Evolutionary conservation across 2,329 filamentous ascomycete genomes (phyloP).

Genomic region (Aspergillus ustus): DNA sequence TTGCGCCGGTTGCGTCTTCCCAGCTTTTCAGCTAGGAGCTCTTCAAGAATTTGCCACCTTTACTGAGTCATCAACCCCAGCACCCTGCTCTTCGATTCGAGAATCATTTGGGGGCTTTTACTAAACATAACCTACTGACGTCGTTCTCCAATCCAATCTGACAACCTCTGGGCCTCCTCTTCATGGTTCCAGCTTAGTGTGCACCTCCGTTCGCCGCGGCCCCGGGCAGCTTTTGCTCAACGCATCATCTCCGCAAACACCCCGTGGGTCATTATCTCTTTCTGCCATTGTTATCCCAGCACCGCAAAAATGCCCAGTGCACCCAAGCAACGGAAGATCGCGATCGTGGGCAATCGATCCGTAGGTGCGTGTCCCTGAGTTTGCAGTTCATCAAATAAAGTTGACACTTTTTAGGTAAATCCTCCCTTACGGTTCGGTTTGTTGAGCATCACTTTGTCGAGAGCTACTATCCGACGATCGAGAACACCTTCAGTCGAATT

Average conservation of each 20-base stretch:
- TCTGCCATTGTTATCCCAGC: slow-evolving; percentile 4
- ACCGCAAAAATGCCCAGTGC: slow-evolving; percentile 64
- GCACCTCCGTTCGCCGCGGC: not conserved
- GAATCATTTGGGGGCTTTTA: not conserved
- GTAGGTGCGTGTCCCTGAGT: slow-evolving; percentile 65
- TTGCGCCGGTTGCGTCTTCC: slow-evolving; percentile 17
- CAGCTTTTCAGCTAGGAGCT: not conserved
- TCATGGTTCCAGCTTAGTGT: not conserved
- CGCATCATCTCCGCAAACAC: slow-evolving; percentile 4
- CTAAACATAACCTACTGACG: not conserved
- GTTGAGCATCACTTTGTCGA: slow-evolving; percentile 98
- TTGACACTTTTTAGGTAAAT: slow-evolving; percentile 72
- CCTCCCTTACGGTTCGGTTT: slow-evolving; percentile 93
- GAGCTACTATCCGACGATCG: slow-evolving; percentile 98
- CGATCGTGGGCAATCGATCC: slow-evolving; percentile 91
- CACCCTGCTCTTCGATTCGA: slow-evolving; percentile 5
- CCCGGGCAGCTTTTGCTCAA: not conserved
- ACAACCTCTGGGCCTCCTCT: not conserved
- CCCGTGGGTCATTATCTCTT: not conserved
- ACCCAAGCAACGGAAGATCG: slow-evolving; percentile 90
- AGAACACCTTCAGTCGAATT: slow-evolving; percentile 97
- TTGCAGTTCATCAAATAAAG: slow-evolving; percentile 7
- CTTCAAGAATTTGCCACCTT: slow-evolving; percentile 23
- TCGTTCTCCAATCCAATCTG: not conserved
- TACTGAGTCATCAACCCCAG: slow-evolving; percentile 16